Conservation (phyloP, 129 eudicot genomes). For the Tagetes patula region DNA sequence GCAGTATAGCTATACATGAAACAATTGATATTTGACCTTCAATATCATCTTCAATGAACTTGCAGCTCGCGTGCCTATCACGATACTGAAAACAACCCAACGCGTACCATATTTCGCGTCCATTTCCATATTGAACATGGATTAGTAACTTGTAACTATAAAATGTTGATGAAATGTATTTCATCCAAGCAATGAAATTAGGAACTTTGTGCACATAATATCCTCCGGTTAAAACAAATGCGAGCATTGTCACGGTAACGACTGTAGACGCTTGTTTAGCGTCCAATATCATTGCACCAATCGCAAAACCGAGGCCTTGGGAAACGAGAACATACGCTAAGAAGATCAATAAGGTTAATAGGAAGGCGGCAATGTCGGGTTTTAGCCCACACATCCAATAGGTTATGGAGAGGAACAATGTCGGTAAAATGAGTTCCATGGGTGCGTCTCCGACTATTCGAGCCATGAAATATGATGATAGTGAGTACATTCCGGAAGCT, state of each 20-base stretch:
- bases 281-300: conserved; percentile 93
- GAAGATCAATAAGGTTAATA: conserved; percentile 53
- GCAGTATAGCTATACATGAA: conserved; percentile 42
- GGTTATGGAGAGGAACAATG: conserved; percentile 57
- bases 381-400: conserved; percentile 96
- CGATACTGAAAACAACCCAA: conserved; percentile 51
- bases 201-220: conserved; percentile 89
- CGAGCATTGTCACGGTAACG: conserved; percentile 83
- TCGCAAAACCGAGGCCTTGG: conserved; percentile 84
- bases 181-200: conserved; percentile 66
- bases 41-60: conserved; percentile 69
- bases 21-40: conserved; percentile 56
- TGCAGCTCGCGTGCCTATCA: conserved; percentile 46
- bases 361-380: conserved; percentile 54
- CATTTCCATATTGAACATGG: conserved; percentile 81
- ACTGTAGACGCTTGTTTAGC: conserved; percentile 85
- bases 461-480: conserved; percentile 88
- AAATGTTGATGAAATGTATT: conserved; percentile 70
- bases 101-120: conserved; percentile 45
- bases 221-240: conserved; percentile 90
- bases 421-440: conserved; percentile 86
- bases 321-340: conserved; percentile 76
- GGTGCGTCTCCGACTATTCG: conserved; percentile 79
- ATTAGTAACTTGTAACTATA: conserved; percentile 71
- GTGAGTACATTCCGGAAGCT: conserved; percentile 88